Evolutionary conservation across 2,329 filamentous ascomycete species (phyloP).

Genomic region (Neoascochyta sp.): DNA sequence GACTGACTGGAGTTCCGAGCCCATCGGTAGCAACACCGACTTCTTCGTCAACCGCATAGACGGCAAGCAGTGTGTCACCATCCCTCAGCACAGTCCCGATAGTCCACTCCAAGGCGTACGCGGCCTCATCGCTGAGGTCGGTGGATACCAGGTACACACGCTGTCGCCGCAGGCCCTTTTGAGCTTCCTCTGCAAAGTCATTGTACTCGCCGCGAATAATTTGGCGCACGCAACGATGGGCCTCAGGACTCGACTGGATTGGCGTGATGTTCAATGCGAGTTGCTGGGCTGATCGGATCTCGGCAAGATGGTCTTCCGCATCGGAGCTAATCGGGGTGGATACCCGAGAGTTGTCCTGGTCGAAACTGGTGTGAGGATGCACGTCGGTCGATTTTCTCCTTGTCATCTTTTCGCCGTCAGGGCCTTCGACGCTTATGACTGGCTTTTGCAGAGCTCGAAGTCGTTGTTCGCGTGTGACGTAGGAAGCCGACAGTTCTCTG

Average conservation of each 20-base stretch:
- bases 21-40: slow-evolving; percentile 49
- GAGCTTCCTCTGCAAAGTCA: slow-evolving; percentile 70
- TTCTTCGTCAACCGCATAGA: slow-evolving; percentile 93
- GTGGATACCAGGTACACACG: slow-evolving; percentile 95
- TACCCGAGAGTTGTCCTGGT: slow-evolving; percentile 58
- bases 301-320: slow-evolving; percentile 76
- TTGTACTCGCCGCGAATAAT: slow-evolving; percentile 85
- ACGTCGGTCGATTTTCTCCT: slow-evolving; percentile 49
- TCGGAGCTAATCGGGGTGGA: slow-evolving; percentile 73
- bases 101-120: slow-evolving; percentile 94
- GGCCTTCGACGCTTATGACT: slow-evolving; percentile 61
- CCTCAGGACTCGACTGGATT: slow-evolving; percentile 69
- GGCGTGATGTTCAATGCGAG: slow-evolving; percentile 76
- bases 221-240: slow-evolving; percentile 80
- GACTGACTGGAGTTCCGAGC: slow-evolving; percentile 58
- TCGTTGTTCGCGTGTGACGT: slow-evolving; percentile 50
- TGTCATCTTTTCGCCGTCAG: slow-evolving; percentile 55
- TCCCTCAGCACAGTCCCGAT: slow-evolving; percentile 92
- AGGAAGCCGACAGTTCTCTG: slow-evolving; percentile 50
- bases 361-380: slow-evolving; percentile 82
- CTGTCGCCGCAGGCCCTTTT: slow-evolving; percentile 72
- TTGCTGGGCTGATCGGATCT: slow-evolving; percentile 84
- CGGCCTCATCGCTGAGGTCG: slow-evolving; percentile 89
- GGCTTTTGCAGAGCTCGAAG: slow-evolving; percentile 61
- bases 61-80: slow-evolving; percentile 87